Base-by-base conservation (phyloP, 2,329 filamentous ascomycete species). In the Endothia cerciana region DNA sequence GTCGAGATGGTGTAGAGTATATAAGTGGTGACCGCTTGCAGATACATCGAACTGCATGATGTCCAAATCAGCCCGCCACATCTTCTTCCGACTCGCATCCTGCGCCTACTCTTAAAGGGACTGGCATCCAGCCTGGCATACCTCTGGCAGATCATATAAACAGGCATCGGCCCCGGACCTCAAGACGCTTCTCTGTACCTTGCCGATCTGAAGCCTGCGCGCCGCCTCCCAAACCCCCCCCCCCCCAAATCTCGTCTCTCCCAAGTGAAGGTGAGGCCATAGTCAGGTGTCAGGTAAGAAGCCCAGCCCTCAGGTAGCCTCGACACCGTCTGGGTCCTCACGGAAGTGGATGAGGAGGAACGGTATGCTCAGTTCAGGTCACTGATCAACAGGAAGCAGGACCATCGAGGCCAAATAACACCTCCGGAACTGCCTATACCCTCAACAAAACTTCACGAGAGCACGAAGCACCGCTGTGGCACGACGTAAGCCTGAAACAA, bases 1-100 rank as follows among this genome's bases (percentile, higher is more conserved):
- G 45, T 60, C 41, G 28, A 30, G 28, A 25, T 28, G 58, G 56
- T 61, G 63, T 60, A 63, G 60, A 66, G 63, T 68, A 68, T 64
- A 65, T 68, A 68, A 53, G 45, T 41, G 43, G 49, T 22, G 49
- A 33, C 15, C 25, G 30, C 56, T 36, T 40, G 40, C 17, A 59
- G 58, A 65, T 67, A 63, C 65, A 33, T 63, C 43, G 17, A 10
- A 22, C 43, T 45, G 17, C 47, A 33, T 22, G 22, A 6, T 30
- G 15, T 56, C 51, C 25, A 30, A 4, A 10, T 17, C 45, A 28
- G 60, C 17, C 57, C 38, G 49, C 40, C 63, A 25, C 51, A 38
- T 43, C 53, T 33, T 57, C 36, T 45, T 51, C 40, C 28, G 63
- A 62, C 59, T 62, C 65, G 59, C 63, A 65, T 36, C n/a, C 45